Evolutionary conservation across 768 basidiomycete species (phyloP).

Genomic region (Multifurca ochricompacta): DNA sequence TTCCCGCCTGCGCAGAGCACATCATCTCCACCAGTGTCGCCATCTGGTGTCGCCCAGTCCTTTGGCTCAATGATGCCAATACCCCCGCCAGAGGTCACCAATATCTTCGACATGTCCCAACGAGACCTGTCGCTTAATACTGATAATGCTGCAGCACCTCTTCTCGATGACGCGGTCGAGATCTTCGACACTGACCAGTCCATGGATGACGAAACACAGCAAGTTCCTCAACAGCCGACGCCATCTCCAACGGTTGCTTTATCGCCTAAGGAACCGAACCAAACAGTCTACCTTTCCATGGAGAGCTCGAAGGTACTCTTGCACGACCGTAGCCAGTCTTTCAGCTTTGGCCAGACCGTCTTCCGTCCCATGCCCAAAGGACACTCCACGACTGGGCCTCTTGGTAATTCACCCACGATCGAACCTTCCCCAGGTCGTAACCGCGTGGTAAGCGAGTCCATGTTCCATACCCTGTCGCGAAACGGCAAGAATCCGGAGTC

Average conservation of each 20-base stretch:
- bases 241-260: slow-evolving; percentile 8
- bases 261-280: neutral
- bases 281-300: slow-evolving; percentile 12
- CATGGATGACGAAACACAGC: slow-evolving; percentile 17
- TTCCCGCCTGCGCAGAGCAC: slow-evolving; percentile 15
- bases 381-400: slow-evolving; percentile 2
- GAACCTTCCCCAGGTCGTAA: slow-evolving; percentile 30
- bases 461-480: slow-evolving; percentile 51
- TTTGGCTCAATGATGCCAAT: slow-evolving; percentile 32
- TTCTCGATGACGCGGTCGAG: slow-evolving; percentile 34
- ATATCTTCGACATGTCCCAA: slow-evolving; percentile 52
- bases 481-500: slow-evolving; percentile 40
- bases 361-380: slow-evolving; percentile 43
- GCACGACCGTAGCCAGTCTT: slow-evolving; percentile 55
- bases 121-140: slow-evolving; percentile 46
- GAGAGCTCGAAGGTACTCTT: slow-evolving; percentile 26
- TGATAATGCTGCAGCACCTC: slow-evolving; percentile 19
- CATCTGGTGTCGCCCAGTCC: slow-evolving; percentile 13
- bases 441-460: slow-evolving; percentile 56
- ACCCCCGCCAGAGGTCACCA: slow-evolving; percentile 39
- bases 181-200: slow-evolving; percentile 28
- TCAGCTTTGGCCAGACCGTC: slow-evolving; percentile 56
- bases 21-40: slow-evolving; percentile 19
- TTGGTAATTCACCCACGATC: neutral
- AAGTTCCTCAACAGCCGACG: neutral